phyloP scores from a whole-genome alignment of 371 early-diverging fungal species.

The Rhizopus delemar region DNA sequence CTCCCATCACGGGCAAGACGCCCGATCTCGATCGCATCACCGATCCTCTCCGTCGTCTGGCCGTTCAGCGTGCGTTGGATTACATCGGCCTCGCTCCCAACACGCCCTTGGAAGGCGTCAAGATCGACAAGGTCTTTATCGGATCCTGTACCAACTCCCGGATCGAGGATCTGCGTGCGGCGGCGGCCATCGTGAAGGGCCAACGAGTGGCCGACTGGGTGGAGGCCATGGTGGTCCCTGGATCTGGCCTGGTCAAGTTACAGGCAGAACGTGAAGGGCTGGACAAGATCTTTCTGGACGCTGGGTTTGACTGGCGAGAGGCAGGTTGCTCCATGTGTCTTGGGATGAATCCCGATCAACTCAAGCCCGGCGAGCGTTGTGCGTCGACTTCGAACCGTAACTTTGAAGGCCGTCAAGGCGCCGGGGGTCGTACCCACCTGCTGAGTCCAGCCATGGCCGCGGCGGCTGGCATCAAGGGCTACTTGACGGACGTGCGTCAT shows the following conservation, averaged over 20 bases:
- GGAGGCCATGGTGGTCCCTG: constrained; percentile 73
- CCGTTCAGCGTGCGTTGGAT: constrained; percentile 57
- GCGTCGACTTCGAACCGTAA: constrained; percentile 74
- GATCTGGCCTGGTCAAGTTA: constrained; percentile 68
- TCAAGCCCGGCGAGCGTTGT: constrained; percentile 68
- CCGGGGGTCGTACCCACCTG: constrained; percentile 62
- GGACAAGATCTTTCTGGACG: constrained; percentile 64
- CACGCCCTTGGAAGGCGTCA: constrained; percentile 58
- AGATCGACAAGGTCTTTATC: constrained; percentile 69
- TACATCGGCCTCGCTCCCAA: constrained; percentile 72
- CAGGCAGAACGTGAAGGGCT: constrained; percentile 73
- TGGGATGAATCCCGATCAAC: constrained; percentile 76
- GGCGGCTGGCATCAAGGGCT: constrained; percentile 51
- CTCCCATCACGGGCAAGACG: constrained; percentile 57
- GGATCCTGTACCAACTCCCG: constrained; percentile 77
- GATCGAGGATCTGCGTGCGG: constrained; percentile 71
- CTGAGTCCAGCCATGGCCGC: constrained; percentile 56
- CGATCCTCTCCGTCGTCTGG: constrained; percentile 51
- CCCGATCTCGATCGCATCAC: constrained; percentile 55
- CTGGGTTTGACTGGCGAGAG: constrained; percentile 75
- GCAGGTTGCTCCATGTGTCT: constrained; percentile 78
- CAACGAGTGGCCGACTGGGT: constrained; percentile 63
- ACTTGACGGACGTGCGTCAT: constrained; percentile 51
- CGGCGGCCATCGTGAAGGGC: constrained; percentile 64
- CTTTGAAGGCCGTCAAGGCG: constrained; percentile 75